Conservation (phyloP, 2,329 filamentous ascomycete genomes). For the Penicillium hesseltinei region DNA sequence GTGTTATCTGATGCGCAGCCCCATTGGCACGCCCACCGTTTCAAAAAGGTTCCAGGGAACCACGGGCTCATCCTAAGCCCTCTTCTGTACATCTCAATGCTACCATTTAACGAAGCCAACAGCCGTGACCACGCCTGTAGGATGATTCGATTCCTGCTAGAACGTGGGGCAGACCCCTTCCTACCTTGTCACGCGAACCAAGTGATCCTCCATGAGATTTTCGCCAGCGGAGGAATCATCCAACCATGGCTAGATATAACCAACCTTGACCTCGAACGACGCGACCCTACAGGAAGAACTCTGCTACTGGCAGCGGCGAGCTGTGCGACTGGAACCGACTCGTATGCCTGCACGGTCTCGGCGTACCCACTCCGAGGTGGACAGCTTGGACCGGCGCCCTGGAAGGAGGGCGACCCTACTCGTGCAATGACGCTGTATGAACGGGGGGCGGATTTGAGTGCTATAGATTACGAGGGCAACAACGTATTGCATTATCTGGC, state of each 20-base stretch:
- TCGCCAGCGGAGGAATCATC: conserved; percentile 14
- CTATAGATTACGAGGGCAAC: neutral
- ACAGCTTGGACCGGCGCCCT: neutral
- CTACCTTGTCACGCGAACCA: conserved; percentile 2
- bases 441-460: conserved; percentile 6
- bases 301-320: conserved; percentile 15
- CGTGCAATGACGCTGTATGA: conserved; percentile 12
- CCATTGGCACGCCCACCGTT: conserved; percentile 14
- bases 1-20: conserved; percentile 6
- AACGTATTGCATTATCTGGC: conserved; percentile 10
- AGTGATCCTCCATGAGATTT: conserved; percentile 15
- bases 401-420: conserved; percentile 6
- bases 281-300: conserved; percentile 15
- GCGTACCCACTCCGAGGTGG: conserved; percentile 1
- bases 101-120: conserved; percentile 16
- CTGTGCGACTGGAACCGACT: conserved; percentile 6
- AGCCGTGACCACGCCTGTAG: conserved; percentile 13
- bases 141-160: conserved; percentile 14
- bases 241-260: conserved; percentile 16
- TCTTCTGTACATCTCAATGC: conserved; percentile 19
- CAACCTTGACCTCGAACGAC: conserved; percentile 14
- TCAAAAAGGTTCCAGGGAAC: neutral
- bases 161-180: conserved; percentile 19
- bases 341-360: conserved; percentile 6
- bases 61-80: conserved; percentile 9